Conservation (phyloP, 148 eudicot species). For the Persicaria maculosa region DNA sequence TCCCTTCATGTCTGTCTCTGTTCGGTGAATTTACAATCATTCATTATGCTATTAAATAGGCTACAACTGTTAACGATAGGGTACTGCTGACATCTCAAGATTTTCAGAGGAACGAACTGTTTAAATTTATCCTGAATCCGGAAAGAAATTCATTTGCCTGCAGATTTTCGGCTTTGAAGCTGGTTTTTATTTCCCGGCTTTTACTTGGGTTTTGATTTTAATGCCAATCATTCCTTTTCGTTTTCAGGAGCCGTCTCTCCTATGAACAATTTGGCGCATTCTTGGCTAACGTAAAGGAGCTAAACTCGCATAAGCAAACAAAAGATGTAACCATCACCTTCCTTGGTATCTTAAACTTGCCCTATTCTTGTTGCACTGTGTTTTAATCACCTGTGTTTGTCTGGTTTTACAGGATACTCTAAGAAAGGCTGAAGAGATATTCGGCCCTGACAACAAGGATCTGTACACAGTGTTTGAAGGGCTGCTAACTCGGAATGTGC, state of each 20-base stretch:
- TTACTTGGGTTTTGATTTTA: not conserved
- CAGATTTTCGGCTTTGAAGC: not conserved
- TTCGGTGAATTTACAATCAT: not conserved
- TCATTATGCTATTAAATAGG: too few relatives aligned
- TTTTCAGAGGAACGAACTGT: not conserved
- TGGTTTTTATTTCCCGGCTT: not conserved
- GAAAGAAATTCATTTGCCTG: not conserved
- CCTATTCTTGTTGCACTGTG: not conserved
- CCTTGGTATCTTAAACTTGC: not conserved
- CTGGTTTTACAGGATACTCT: constrained; percentile 59
- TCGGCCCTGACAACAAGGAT: constrained; percentile 87
- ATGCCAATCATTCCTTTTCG: not conserved
- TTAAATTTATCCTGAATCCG: not conserved
- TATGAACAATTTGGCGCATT: constrained; percentile 92
- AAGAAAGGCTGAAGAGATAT: constrained; percentile 80
- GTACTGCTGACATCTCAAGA: too few relatives aligned
- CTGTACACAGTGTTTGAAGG: constrained; percentile 73
- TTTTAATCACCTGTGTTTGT: not conserved
- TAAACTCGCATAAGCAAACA: constrained; percentile 85
- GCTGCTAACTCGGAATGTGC: constrained; percentile 58
- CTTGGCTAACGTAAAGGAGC: constrained; percentile 89
- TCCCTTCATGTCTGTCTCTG: not conserved
- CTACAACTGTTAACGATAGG: too few relatives aligned
- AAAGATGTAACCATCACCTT: constrained; percentile 51
- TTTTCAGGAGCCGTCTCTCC: constrained; percentile 73